Percentiles rank a stretch among this genome's conserved stretches.
phyloP scores from a whole-genome alignment of 441 rosid genomes.

The Pelargonium cotyledonis region DNA sequence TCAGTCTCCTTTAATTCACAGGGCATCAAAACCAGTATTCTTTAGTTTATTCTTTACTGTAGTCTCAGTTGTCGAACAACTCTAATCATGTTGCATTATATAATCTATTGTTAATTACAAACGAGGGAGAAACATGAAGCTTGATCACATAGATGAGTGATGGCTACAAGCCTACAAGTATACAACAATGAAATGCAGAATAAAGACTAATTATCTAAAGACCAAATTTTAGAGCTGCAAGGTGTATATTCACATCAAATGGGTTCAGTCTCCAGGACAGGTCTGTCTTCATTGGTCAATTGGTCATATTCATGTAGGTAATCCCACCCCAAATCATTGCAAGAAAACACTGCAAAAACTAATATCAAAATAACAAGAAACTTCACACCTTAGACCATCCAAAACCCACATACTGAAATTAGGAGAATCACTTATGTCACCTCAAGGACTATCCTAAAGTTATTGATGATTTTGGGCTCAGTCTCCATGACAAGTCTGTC shows the following conservation, averaged over 20 bases:
- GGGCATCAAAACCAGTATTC: neutral
- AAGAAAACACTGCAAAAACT: neutral
- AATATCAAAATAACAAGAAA: too few relatives aligned
- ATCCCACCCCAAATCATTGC: neutral
- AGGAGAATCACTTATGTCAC: neutral
- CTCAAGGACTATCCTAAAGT: too few relatives aligned
- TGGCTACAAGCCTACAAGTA: too few relatives aligned
- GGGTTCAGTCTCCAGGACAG: neutral
- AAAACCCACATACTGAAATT: neutral
- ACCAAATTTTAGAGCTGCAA: neutral
- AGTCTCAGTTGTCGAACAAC: neutral
- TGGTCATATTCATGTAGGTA: too few relatives aligned
- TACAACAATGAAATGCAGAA: neutral
- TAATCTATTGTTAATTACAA: neutral
- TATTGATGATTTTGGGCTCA: neutral
- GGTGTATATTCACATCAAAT: neutral
- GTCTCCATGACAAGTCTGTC: neutral
- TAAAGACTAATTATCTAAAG: neutral
- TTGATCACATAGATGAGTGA: too few relatives aligned
- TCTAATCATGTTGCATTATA: neutral
- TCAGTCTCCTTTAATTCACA: too few relatives aligned
- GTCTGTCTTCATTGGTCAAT: neutral
- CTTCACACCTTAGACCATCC: neutral
- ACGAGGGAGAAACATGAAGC: neutral
- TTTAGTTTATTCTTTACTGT: too few relatives aligned